phyloP scores from a whole-genome alignment of 148 eudicot species.

The Fallopia convolvulus region DNA sequence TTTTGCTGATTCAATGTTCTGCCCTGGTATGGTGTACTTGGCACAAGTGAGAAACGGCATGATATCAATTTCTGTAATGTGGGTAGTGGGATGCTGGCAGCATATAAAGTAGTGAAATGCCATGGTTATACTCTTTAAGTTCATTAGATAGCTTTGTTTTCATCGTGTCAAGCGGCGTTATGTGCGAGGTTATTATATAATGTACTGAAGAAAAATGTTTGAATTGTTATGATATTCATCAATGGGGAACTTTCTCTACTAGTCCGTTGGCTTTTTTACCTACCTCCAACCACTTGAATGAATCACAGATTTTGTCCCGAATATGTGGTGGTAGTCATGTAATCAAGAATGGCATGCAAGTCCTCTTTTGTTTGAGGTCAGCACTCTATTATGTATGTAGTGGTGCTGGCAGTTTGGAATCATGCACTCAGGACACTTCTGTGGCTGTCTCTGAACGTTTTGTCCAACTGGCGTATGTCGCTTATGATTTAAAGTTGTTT shows the following conservation, averaged over 20 bases:
- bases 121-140: slow-evolving; percentile 1
- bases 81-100: slow-evolving; percentile 10
- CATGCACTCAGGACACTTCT: neutral
- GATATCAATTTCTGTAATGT: neutral
- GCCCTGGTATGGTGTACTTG: neutral
- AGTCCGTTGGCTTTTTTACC: neutral
- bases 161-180: neutral
- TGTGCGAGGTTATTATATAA: neutral
- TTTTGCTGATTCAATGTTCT: neutral
- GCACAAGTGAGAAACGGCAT: neutral
- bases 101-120: neutral
- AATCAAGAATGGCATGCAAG: neutral
- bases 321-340: neutral
- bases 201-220: neutral
- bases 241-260: neutral
- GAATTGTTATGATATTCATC: neutral
- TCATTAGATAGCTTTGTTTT: neutral
- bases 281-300: neutral
- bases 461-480: neutral
- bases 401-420: neutral
- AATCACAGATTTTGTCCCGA: neutral
- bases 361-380: neutral
- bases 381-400: neutral
- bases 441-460: neutral
- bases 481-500: neutral